Evolutionary conservation across 345 rosid species (phyloP), one percentile per base, ranked within the genome.

Genomic region (Brassica rapa): DNA sequence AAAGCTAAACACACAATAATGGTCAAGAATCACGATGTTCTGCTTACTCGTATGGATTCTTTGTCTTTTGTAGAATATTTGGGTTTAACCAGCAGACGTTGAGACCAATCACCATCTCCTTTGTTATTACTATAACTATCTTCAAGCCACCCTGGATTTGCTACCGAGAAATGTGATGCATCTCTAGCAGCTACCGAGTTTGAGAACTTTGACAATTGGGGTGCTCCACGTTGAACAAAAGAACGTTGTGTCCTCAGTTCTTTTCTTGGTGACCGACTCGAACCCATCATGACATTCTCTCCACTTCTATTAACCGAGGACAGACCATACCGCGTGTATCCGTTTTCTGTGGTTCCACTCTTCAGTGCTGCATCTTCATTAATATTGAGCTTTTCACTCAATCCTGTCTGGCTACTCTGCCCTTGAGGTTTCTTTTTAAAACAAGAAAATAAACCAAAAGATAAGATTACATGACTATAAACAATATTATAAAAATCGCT

Each of bases 121-220:
- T 66, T 59, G 16, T 21, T 2, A 39, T 30, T 27, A 14, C 29
- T 53, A 66, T 74, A 84, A 19, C 46, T 82, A 71, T 85, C 91
- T 24, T 84, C 89, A 24, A 85, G 14, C 81, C 81, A 78, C 55
- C 77, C 41, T 41, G 82, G 76, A 65, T 85, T 86, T 7, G 68
- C 82, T 66, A 79, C 70, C 1, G 75, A 88, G 30, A 85, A 84
- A 56, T 82, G 85, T 19, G 94, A 85, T 73, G 73, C 83, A 80
- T 89, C 92, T 86, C 95, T 87, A 46, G 88, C 86, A n/a, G 91
- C 97, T 75, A 94, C 88, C 0, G 98, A 93, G 78, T 86, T 91
- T 68, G 98, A 86, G 84, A 89, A 91, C 85, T 87, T 85, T 66
- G 93, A 82, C 53, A 91, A 64, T 11, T 85, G 84, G 0, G 85